Base-by-base conservation (phyloP, 2,329 filamentous ascomycete species). In the Cytospora leucostoma region DNA sequence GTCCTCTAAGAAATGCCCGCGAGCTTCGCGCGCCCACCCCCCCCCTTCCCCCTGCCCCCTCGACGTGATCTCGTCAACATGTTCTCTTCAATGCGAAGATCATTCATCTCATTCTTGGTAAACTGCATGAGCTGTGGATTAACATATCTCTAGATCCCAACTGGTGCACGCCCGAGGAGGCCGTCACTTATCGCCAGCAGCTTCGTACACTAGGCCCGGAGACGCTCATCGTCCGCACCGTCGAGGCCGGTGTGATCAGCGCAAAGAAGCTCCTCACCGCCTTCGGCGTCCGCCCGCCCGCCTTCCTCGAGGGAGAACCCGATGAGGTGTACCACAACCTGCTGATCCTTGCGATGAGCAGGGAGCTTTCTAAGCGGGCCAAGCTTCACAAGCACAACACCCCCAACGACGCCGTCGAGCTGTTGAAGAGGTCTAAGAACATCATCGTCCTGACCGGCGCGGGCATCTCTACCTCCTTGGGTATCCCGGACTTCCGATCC, bases 401-500 rank as follows among this genome's bases (percentile, higher is more conserved):
- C 1, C 82, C 98, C 59, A 90, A 96, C 67, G 93, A 99, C 76
- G 95, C 92, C 5, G 93, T 95, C 10, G 78, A 82, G 15, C 80
- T 99, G 57, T 83, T 99, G 51, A 82, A 86, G 69, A 84, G 84
- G 64, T 87, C 88, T 63, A 85, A 85, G 69, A 96, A 97, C 75
- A 93, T 99, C 74, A 86, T 99, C 71, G 90, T 98, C 68, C 85
- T 99, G 68, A 98, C 95, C 1, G 95, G 95, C 58, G 95, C 95
- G 19, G 95, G 95, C 68, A 98, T 99, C 69, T 97, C 93, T 33
- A 99, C 95, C 0, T 97, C 92, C 58, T 86, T 99, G 21, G 95
- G 95, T 66, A 98, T 99, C 65, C 95, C 95, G 5, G 95, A 99
- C 75, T 99, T 99, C 73, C 89, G 95, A 68, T 97, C 93, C 59